These are phyloP conservation scores for Suillus plorans DNA, from an alignment of 768 basidiomycete species.

Conservation along the genomic window DNA sequence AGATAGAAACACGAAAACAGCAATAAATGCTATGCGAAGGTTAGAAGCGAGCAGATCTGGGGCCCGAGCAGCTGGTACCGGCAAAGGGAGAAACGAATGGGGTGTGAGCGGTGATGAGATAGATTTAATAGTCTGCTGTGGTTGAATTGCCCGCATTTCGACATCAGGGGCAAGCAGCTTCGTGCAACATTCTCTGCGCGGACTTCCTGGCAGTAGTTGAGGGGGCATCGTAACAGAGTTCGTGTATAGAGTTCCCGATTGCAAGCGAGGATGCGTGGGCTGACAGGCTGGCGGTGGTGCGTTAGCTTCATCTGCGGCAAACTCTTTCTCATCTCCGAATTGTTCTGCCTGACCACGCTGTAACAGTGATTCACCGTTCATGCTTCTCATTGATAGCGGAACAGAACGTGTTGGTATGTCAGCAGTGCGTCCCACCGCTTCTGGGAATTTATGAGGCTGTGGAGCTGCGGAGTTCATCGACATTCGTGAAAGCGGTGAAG, in stretches of 20 bases:
- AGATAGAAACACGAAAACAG: not conserved
- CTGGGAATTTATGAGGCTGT: conserved; percentile 1
- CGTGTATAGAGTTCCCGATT: not conserved
- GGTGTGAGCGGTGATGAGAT: not conserved
- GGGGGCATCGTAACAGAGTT: not conserved
- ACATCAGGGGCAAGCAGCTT: not conserved
- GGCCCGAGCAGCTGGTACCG: not conserved
- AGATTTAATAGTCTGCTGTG: not conserved
- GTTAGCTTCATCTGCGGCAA: not conserved
- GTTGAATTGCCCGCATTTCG: not conserved
- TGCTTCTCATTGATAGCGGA: not conserved
- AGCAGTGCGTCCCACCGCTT: not conserved
- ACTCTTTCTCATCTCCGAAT: conserved; percentile 5
- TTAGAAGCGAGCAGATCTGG: not conserved
- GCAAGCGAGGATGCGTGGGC: not conserved
- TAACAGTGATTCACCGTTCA: not conserved
- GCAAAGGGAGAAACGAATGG: not conserved
- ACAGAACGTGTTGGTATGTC: conserved; percentile 4
- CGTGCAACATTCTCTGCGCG: not conserved
- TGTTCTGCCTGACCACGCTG: not conserved
- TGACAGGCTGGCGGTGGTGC: not conserved
- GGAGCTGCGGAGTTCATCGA: not conserved
- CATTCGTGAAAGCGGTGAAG: conserved; percentile 1
- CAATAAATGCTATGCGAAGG: not conserved
- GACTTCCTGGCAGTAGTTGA: not conserved